These are phyloP conservation scores for Pichia sp. DNA, from an alignment of 1,139 yeast species.

Conservation along the genomic window DNA sequence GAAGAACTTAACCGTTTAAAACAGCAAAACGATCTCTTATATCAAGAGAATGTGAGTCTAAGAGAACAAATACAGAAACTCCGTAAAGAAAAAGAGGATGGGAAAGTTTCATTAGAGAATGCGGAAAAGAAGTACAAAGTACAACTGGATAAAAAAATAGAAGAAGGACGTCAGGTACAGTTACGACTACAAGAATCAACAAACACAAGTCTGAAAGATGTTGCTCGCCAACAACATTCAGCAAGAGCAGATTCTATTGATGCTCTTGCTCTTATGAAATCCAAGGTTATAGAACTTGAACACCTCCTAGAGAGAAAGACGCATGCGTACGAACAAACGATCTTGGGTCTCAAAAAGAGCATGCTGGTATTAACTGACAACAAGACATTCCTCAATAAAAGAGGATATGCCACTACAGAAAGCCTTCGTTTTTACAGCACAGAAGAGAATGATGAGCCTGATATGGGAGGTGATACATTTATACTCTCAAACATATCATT, in stretches of 20 bases:
- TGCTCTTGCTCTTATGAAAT: constrained; percentile 2
- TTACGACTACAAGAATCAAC: no score
- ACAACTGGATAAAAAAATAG: not conserved
- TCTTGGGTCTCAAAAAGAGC: constrained; percentile 9
- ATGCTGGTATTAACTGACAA: constrained; percentile 10
- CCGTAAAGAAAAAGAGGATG: constrained; percentile 1
- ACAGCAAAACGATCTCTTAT: constrained; percentile 4
- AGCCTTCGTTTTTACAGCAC: not conserved
- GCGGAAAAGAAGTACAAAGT: not conserved
- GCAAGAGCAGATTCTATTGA: no score
- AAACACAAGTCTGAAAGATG: no score
- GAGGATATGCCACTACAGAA: not conserved
- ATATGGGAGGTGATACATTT: constrained; percentile 3
- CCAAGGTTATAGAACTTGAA: constrained; percentile 12
- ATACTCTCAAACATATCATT: constrained; percentile 9
- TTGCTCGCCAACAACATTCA: no score
- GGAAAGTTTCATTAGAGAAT: not conserved
- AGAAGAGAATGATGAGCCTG: not conserved
- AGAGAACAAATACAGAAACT: not conserved
- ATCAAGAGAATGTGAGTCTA: constrained; percentile 2
- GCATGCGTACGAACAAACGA: constrained; percentile 8
- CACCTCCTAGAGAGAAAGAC: constrained; percentile 4
- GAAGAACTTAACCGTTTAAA: constrained; percentile 1
- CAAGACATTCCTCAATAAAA: constrained; percentile 31
- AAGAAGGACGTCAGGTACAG: not conserved